Evolutionary conservation across 352 stramenopile genomes (phyloP), one percentile per base, ranked within the genome.

Genomic region (Globisporangium nunn): DNA sequence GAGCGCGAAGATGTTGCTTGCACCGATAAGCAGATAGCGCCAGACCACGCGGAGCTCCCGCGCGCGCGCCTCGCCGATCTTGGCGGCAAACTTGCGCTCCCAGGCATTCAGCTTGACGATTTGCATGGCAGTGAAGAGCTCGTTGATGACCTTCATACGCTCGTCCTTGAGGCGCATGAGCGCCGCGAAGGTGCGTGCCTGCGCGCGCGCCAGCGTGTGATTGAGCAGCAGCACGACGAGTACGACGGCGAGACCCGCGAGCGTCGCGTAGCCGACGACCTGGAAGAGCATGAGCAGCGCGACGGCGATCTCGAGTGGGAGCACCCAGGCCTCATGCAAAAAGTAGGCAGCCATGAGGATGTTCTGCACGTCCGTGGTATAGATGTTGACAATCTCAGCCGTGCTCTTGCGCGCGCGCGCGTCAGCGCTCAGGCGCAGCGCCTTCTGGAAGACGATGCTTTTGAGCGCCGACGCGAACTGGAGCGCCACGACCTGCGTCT

Each of bases 81-180:
- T 85, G 17, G 80, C 85, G 4, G 74, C 74, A 67, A 98, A 97
- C 35, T 93, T 87, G 50, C 68, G 58, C 67, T 98, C 95, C 91
- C 89, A 98, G 8, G 90, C 88, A 71, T 98, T 95, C 52, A 98
- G 87, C 64, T 98, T 98, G 65, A 98, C 93, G 54, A 97, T 95
- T 50, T 91, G 80, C 64, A 98, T 97, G 33, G 77, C 75, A 28
- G 66, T 70, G 31, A 93, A 76, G 47, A 91, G 74, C 39, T 90
- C 77, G 18, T 67, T 74, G 31, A 85, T 56, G 7, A 87, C 67
- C 30, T 70, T 74, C 56, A 87, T 73, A 29, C 81, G 78, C 54
- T 73, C 74, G 50, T 85, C 75, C 54, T 74, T 78, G 58, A 72
- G 45, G 5, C 59, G 47, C 59, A 67, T 71, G 39, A 85, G 67